phyloP scores from a whole-genome alignment of 2,329 filamentous ascomycete species.

The Aspergillus aculeatus region DNA sequence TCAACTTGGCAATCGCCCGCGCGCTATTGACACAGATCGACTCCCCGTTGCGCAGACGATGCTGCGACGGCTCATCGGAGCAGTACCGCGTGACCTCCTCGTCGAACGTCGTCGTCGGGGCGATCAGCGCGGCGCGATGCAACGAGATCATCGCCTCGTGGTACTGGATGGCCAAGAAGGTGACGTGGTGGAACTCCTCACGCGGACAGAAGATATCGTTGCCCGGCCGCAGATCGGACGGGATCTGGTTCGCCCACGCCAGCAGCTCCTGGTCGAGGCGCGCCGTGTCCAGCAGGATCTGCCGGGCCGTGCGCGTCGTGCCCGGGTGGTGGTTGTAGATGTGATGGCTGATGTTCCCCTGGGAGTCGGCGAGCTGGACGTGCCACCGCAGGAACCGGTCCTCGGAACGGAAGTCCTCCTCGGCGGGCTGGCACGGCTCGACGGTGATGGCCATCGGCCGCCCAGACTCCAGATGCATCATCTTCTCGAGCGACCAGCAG shows the following conservation, averaged over 20 bases:
- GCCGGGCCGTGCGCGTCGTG: conserved; percentile 6
- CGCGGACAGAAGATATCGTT: conserved; percentile 11
- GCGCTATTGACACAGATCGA: conserved; percentile 16
- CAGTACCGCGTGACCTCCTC: conserved; percentile 10
- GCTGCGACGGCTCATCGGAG: conserved; percentile 11
- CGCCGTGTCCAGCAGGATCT: conserved; percentile 17
- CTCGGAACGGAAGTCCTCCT: background rate
- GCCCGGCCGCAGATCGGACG: conserved; percentile 9
- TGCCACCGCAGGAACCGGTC: conserved; percentile 12
- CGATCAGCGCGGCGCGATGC: conserved; percentile 16
- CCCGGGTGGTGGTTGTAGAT: conserved; percentile 11
- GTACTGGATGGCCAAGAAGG: conserved; percentile 15
- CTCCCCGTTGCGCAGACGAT: conserved; percentile 12
- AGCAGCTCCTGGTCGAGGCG: conserved; percentile 9
- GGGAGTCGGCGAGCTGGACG: conserved; percentile 11
- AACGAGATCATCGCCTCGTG: conserved; percentile 15
- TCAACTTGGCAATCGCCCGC: conserved; percentile 15
- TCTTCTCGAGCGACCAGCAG: conserved; percentile 15
- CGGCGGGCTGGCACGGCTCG: conserved; percentile 2
- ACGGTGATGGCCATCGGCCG: conserved; percentile 9
- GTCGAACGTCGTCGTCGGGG: conserved; percentile 11
- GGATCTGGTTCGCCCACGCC: conserved; percentile 14
- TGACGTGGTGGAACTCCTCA: conserved; percentile 10
- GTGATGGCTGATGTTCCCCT: conserved; percentile 17
- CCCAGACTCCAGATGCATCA: conserved; percentile 16